Evolutionary conservation across 2,329 filamentous ascomycete genomes (phyloP), one percentile per base, ranked within the genome.

Genomic region (Arthrobotrys conoides): DNA sequence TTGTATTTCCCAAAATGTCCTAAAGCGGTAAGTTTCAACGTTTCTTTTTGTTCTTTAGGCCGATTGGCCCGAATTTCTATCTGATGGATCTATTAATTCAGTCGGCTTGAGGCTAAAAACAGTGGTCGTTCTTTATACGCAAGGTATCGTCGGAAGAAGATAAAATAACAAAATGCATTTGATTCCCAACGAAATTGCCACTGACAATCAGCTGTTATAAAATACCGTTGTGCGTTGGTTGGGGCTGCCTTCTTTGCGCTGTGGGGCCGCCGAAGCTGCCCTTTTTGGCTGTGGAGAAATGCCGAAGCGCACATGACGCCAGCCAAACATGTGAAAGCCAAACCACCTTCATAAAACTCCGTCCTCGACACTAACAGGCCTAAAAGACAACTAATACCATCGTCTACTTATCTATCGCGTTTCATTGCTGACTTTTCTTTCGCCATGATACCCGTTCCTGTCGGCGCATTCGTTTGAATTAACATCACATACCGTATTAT

Each of bases 221-320:
- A 44, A 61, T 44, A 59, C 33, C 20, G 10, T 67, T 30, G 27
- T 6, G 6, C 27, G 27, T 30, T 73, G 70, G 70, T 55, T 71
- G 65, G 66, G 67, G 46, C 41, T 77, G 59, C 73, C 67, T 22
- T 33, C 65, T 71, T 71, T 44, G 73, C 51, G 61, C 68, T 77
- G 67, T 77, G 65, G 71, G 65, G 71, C 69, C 63, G 55, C 30
- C 41, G 66, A 70, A 70, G 64, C 44, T 67, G 22, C 71, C 51
- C 63, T 48, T 69, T 67, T 55, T 61, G 67, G 46, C 53, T 71
- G 75, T 78, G 75, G 75, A 72, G 75, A 78, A 78, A 78, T 78
- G 75, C 75, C 75, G 75, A 78, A 78, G 48, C 68, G 68, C 68
- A 78, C 75, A 78, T 78, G 75, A 78, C 68, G 75, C 57, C 75